These are phyloP conservation scores for Ochetophila trinervis DNA, from an alignment of 306 rosid species.

Conservation along the genomic window DNA sequence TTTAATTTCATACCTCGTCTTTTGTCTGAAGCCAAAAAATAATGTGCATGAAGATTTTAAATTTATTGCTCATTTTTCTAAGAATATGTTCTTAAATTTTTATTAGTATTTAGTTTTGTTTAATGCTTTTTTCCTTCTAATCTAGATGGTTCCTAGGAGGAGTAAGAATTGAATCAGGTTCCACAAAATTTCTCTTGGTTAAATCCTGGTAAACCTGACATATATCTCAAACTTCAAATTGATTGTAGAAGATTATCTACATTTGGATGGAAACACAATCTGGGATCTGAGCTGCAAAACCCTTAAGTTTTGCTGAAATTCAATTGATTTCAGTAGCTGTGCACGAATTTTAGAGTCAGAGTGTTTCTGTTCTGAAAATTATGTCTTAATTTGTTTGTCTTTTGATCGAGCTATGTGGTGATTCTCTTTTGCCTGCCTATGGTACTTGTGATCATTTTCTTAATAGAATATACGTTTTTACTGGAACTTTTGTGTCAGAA, in stretches of 20 bases:
- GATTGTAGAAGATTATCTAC: neutral
- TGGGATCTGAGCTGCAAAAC: neutral
- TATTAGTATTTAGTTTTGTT: no score
- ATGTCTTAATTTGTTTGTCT: neutral
- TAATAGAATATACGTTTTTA: constrained; percentile 26
- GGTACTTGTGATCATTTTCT: constrained; percentile 21
- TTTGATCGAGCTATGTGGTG: neutral
- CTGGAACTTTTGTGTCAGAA: constrained; percentile 72
- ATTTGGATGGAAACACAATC: neutral
- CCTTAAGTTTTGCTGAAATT: neutral
- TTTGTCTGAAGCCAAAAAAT: neutral
- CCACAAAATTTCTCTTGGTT: no score
- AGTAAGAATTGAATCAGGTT: neutral
- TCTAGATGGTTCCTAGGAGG: neutral
- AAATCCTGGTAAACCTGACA: neutral
- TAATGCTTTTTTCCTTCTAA: neutral
- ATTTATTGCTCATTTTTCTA: neutral
- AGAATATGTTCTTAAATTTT: no score
- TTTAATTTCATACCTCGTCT: neutral
- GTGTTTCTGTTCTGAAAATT: no score
- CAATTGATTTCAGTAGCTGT: neutral
- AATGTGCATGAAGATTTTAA: neutral
- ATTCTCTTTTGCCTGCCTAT: neutral
- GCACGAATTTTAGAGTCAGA: neutral
- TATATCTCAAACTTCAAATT: neutral